phyloP scores from a whole-genome alignment of 129 eudicot species.

The Daucus carota region DH1_v3.0 NC_030383.2:41197501-41198000 shows the following conservation, averaged over 20 bases:
- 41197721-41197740: slow-evolving; percentile 3
- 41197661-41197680: slow-evolving; percentile 11
- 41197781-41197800: slow-evolving; percentile 70
- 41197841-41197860: background rate
- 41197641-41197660: slow-evolving; percentile 34
- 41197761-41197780: slow-evolving; percentile 51
- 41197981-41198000: background rate
- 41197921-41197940: slow-evolving; percentile 3
- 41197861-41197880: background rate
- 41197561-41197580: slow-evolving; percentile 29
- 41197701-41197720: slow-evolving; percentile 4
- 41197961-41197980: background rate
- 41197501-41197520: slow-evolving; percentile 17
- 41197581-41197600: slow-evolving; percentile 38
- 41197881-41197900: background rate
- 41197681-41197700: slow-evolving; percentile 15
- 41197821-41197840: background rate
- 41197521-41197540: slow-evolving; percentile 67
- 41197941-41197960: background rate
- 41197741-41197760: background rate
- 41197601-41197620: slow-evolving; percentile 14
- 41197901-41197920: background rate
- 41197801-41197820: background rate
- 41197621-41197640: slow-evolving; percentile 43
- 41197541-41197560: slow-evolving; percentile 25